Base-by-base conservation (phyloP, 192 early-diverging fungal species). In the Rhizoclosmatium sp. region DNA sequence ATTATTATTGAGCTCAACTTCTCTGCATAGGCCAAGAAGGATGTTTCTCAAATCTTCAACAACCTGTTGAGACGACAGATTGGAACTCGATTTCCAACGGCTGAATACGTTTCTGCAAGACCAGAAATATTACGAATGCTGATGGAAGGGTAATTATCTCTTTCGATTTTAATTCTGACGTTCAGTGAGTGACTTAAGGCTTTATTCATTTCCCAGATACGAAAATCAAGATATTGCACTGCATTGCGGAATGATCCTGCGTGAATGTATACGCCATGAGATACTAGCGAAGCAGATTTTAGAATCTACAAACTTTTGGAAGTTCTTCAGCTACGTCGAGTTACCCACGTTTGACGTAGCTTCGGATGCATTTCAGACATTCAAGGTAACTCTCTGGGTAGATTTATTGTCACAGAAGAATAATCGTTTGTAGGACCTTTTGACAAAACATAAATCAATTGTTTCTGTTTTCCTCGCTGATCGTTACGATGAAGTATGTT, bases 271-370 rank as follows among this genome's bases (percentile, higher is more conserved):
- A 60, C 94, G 98, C 69, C 96, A 99, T 79, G 97, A 99, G 86
- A 81, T 90, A 19, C 88, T 99, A 75, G 93, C 95, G 73, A 93
- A 93, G 76, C 90, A 94, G 58, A 88, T 98, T 45, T 85, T 99
- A 61, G 91, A 92, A 73, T 93, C 94, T 23, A 89, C 88, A 39
- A 90, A 94, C 76, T 99, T 99, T 77, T 97, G 96, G 88, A 91
- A 92, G 75, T 96, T 99, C 62, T 99, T 99, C 76, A 87, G 88
- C 21, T 99, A 99, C 82, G 97, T 99, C 12, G 97, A 99, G 83
- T 88, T 96, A 76, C 93, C 93, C 69, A 99, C 96, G 19, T 99
- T 99, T 89, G 98, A 99, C 89, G 95, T 97, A 56, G 95, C 98
- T 44, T 96, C 94, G 51, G 98, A 99, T 84, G 98, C 98, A 4